Base-by-base conservation (phyloP, 2,329 filamentous ascomycete species). In the Elsinoe fawcettii region DNA sequence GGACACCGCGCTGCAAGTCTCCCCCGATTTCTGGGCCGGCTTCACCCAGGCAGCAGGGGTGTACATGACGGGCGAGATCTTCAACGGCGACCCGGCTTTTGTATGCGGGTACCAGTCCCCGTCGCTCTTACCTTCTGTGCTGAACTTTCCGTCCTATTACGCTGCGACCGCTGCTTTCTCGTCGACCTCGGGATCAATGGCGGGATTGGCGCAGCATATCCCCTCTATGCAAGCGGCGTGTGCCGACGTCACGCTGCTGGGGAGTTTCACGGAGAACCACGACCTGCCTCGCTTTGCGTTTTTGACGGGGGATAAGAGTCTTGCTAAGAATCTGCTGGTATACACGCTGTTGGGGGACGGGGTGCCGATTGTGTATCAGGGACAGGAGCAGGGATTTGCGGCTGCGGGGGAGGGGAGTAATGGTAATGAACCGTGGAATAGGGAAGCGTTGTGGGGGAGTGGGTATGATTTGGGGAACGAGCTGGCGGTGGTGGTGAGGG, bases 291-390 rank as follows among this genome's bases (percentile, higher is more conserved):
- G 73, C 53, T 71, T 75, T 61, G 70, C 72, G 1, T 76, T 70
- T 60, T 66, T 74, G 58, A 82, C 77, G 53, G 65, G 71, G 8
- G 82, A 86, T 64, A 66, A 76, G 6, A 69, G 79, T 54, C 74
- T 84, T 1, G 77, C 82, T 46, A 80, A 81, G 67, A 86, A 86
- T 63, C 75, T 80, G 4, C 73, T 86, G 39, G 75, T 81, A 0
- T 85, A 81, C 63, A 80, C 78, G n/a, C 76, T 86, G 27, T 75
- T 86, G 16, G 73, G 73, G 2, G 75, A 84, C 56, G 83, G 83
- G 18, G 80, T 86, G 37, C 82, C 83, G 1, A 81, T 85, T 57
- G 74, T 86, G 32, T 87, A 86, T 68, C 78, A 84, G 62, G 84
- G 83, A 25, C 80, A 83, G 60, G 84, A 86, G 68, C 83, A 86